These are phyloP conservation scores for Aquilaria agallochum DNA, from an alignment of 441 rosid genomes.

Conservation along the genomic window DNA sequence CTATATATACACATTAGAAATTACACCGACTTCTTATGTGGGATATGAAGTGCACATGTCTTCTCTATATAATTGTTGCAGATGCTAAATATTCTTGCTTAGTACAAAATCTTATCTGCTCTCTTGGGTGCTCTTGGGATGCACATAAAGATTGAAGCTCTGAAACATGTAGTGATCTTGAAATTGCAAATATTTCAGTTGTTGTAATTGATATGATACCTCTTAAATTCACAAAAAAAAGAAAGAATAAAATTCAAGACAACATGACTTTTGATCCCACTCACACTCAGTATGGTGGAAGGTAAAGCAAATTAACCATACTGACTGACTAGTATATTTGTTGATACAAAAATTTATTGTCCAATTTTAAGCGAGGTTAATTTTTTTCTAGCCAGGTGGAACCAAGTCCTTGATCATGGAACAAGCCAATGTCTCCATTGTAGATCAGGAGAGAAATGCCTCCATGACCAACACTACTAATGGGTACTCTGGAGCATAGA, in stretches of 20 bases:
- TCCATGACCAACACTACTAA: conserved; percentile 57
- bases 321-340: no score
- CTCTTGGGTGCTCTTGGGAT: conserved; percentile 40
- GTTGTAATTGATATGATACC: conserved; percentile 52
- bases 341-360: no score
- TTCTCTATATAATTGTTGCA: conserved; percentile 12
- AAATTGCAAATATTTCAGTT: conserved; percentile 28
- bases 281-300: conserved; percentile 37
- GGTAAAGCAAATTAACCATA: conserved; percentile 19
- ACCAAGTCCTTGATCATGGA: conserved; percentile 49
- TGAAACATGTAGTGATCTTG: conserved; percentile 61
- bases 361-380: no score
- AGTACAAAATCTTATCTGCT: conserved; percentile 34
- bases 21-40: no score
- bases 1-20: no score
- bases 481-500: conserved; percentile 43
- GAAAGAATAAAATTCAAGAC: conserved; percentile 40
- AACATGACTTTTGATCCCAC: conserved; percentile 38
- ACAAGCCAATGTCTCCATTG: conserved; percentile 52
- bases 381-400: conserved; percentile 35
- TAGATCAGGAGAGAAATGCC: conserved; percentile 45
- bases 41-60: no score
- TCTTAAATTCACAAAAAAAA: conserved; percentile 32
- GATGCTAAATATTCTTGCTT: conserved; percentile 55
- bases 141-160: conserved; percentile 48